Conservation (phyloP, 2,329 filamentous ascomycete genomes). For the Dactylonectria macrodidyma region DNA sequence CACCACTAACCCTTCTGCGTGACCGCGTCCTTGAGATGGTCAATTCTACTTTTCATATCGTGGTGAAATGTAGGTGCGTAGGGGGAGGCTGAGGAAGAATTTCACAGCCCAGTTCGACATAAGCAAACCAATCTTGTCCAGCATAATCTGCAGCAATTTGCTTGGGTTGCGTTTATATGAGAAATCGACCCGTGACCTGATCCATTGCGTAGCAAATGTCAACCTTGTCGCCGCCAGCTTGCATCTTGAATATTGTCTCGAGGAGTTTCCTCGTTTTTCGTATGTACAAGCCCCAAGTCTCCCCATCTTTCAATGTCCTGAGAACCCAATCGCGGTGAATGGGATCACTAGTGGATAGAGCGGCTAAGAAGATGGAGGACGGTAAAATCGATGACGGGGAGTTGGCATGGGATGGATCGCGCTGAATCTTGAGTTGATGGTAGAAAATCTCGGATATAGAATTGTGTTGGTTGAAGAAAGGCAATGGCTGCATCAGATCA, state of each 20-base stretch:
- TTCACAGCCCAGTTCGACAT: too few species aligned
- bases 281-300: constrained; percentile 31
- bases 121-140: too few species aligned
- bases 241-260: constrained; percentile 26
- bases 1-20: too few species aligned
- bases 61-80: too few species aligned
- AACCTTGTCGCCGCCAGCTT: constrained; percentile 1
- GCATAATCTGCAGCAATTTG: too few species aligned
- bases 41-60: too few species aligned
- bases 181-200: constrained; percentile 30
- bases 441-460: constrained; percentile 27
- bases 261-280: constrained; percentile 28
- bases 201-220: constrained; percentile 34
- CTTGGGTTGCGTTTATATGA: constrained; percentile 14
- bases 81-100: too few species aligned
- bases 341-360: constrained; percentile 26
- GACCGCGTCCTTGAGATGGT: too few species aligned
- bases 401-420: constrained; percentile 23
- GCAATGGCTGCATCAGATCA: constrained; percentile 23
- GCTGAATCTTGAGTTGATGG: constrained; percentile 27
- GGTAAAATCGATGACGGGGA: constrained; percentile 35
- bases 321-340: constrained; percentile 35
- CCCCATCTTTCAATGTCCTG: constrained; percentile 20
- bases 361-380: constrained; percentile 30
- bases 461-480: constrained; percentile 20